Percentiles rank a stretch among this genome's conserved stretches.
Conservation (phyloP, 2,329 filamentous ascomycete genomes). For the Cytospora piceae region DNA sequence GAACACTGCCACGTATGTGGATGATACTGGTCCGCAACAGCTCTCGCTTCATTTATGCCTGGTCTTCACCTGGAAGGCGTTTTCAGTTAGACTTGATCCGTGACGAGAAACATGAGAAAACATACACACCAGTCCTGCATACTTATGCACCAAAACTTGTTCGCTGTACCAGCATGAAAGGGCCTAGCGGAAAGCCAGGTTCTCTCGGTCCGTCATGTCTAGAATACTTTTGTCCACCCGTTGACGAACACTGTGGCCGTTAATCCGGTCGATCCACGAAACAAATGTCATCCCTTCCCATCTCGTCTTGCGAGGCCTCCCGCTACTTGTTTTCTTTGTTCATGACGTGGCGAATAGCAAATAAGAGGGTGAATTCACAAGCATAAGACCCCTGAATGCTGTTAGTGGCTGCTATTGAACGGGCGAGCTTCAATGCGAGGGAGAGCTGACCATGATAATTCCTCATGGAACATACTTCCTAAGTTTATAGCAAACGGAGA, state of each 20-base stretch:
- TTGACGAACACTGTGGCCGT: background rate
- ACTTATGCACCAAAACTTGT: too few relatives aligned
- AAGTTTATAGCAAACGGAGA: slow-evolving; percentile 35
- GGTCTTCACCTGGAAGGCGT: too few relatives aligned
- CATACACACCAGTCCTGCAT: too few relatives aligned
- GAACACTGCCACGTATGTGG: too few relatives aligned
- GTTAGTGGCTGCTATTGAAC: background rate
- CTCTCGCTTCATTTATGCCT: too few relatives aligned
- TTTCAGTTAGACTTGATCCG: too few relatives aligned
- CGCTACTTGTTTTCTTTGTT: slow-evolving; percentile 3
- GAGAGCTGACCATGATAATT: slow-evolving; percentile 1
- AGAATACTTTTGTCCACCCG: slow-evolving; percentile 9
- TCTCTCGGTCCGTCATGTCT: slow-evolving; percentile 13
- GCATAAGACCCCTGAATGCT: background rate
- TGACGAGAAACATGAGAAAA: too few relatives aligned
- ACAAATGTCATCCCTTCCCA: background rate
- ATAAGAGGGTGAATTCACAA: background rate
- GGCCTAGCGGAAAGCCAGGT: slow-evolving; percentile 9
- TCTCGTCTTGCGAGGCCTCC: background rate
- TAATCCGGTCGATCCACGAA: slow-evolving; percentile 7
- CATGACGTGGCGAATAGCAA: slow-evolving; percentile 1
- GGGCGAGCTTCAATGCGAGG: background rate
- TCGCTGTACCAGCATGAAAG: background rate
- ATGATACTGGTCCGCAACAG: too few relatives aligned
- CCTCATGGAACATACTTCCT: slow-evolving; percentile 15